These are phyloP conservation scores for Cryptococcus depauperatus DNA, from an alignment of 1,284 basidiomycete genomes.

Conservation along the genomic window DNA sequence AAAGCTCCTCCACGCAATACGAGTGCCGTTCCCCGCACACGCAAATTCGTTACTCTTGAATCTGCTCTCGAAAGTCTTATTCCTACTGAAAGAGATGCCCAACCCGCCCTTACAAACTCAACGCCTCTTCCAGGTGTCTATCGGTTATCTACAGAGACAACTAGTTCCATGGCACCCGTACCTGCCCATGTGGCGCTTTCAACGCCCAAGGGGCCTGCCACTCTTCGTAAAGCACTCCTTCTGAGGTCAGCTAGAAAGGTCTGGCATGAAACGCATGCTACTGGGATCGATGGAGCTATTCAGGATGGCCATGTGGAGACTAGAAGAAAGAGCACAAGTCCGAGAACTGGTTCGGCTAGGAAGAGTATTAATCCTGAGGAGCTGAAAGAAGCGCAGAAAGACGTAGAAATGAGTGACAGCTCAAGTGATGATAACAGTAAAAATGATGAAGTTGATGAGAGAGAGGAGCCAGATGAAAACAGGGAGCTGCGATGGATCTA, in stretches of 20 bases:
- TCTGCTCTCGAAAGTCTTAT: background rate
- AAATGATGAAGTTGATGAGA: conserved; percentile 6
- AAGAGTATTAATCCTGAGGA: conserved; percentile 17
- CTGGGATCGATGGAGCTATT: conserved; percentile 33
- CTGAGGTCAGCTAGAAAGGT: conserved; percentile 38
- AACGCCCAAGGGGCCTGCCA: conserved; percentile 29
- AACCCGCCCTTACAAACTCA: conserved; percentile 1
- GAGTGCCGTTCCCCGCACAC: conserved; percentile 25
- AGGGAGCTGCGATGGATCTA: conserved; percentile 22
- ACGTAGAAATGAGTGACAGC: background rate
- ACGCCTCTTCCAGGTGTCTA: conserved; percentile 1
- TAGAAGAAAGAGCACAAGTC: conserved; percentile 28
- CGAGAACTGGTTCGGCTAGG: conserved; percentile 10
- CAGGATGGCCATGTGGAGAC: conserved; percentile 24
- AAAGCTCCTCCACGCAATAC: conserved; percentile 24
- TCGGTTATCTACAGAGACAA: too few relatives aligned
- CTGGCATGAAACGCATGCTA: conserved; percentile 29
- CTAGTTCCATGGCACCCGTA: conserved; percentile 10
- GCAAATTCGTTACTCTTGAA: conserved; percentile 7
- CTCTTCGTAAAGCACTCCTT: conserved; percentile 36
- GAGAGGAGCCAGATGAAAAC: conserved; percentile 2
- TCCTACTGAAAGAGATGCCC: background rate
- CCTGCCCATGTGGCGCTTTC: conserved; percentile 27
- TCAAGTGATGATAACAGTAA: conserved; percentile 6
- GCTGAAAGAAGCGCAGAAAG: background rate